These are phyloP conservation scores for Asterophora lycoperdoides DNA, from an alignment of 768 basidiomycete species.

Conservation along the genomic window DNA sequence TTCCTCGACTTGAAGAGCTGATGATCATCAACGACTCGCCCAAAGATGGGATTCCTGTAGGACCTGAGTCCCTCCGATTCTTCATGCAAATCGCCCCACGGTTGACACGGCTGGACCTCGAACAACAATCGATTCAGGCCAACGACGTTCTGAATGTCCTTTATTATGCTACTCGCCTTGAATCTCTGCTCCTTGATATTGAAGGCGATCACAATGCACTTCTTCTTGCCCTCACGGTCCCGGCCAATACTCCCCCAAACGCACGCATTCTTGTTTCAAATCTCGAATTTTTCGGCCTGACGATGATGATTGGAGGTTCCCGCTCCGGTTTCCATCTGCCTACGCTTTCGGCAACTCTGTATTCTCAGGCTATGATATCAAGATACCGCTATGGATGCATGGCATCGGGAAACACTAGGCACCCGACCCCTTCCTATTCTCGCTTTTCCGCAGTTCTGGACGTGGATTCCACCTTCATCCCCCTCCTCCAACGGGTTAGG, in stretches of 20 bases:
- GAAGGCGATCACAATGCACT: background rate
- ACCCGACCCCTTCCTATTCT: too few species aligned
- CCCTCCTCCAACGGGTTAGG: too few species aligned
- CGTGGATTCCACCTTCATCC: too few species aligned
- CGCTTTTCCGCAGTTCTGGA: too few species aligned
- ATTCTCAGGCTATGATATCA: too few species aligned
- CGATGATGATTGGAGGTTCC: too few species aligned
- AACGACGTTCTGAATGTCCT: background rate
- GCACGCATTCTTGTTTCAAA: background rate
- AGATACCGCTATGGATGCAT: too few species aligned
- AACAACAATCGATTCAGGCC: background rate
- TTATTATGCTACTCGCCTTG: background rate
- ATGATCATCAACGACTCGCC: background rate
- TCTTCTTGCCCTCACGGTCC: background rate
- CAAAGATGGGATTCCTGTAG: background rate
- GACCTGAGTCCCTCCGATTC: background rate
- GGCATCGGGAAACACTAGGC: too few species aligned
- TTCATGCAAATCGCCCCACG: background rate
- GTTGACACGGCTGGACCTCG: background rate
- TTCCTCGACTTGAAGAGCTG: too few species aligned
- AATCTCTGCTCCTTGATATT: background rate
- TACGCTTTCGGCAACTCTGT: too few species aligned
- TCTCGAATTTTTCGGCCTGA: background rate
- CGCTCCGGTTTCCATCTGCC: too few species aligned
- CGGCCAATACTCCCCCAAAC: background rate